Evolutionary conservation across 176 grass and related monocot species (phyloP).

Genomic region (Musa itinerans): DNA sequence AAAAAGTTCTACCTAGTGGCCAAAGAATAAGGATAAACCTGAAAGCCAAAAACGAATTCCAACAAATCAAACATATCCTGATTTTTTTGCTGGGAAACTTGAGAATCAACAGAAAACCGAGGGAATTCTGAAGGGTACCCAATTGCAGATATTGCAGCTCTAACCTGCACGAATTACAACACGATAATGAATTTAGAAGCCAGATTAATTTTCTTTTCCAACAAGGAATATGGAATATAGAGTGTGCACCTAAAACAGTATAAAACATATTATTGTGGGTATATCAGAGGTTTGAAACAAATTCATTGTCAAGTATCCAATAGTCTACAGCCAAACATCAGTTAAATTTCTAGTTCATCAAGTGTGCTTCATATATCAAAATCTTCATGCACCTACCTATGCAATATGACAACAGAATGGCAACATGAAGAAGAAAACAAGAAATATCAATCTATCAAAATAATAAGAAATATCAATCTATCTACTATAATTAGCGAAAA

Average conservation of each 20-base stretch:
- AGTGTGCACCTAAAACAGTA: not conserved
- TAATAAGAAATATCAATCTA: no score
- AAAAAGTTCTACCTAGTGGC: not conserved
- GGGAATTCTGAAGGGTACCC: constrained; percentile 64
- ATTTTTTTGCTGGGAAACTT: constrained; percentile 45
- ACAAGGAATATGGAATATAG: not conserved
- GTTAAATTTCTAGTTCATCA: not conserved
- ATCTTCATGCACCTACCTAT: not conserved
- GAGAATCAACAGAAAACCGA: constrained; percentile 34
- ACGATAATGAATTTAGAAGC: not conserved
- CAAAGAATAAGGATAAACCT: constrained; percentile 41
- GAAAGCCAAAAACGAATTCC: constrained; percentile 77
- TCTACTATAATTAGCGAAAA: no score
- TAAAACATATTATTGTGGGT: not conserved
- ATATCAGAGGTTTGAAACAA: no score
- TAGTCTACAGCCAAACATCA: not conserved
- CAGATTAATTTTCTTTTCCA: not conserved
- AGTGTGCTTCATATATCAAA: not conserved
- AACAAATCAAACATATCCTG: constrained; percentile 77
- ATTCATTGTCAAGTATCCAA: no score
- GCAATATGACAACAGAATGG: not conserved
- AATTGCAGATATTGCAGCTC: constrained; percentile 69
- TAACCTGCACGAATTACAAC: constrained; percentile 42
- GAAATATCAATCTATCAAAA: no score
- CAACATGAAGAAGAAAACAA: no score